Conservation (phyloP, 495 filamentous ascomycete genomes). For the Niebla homalea region DNA sequence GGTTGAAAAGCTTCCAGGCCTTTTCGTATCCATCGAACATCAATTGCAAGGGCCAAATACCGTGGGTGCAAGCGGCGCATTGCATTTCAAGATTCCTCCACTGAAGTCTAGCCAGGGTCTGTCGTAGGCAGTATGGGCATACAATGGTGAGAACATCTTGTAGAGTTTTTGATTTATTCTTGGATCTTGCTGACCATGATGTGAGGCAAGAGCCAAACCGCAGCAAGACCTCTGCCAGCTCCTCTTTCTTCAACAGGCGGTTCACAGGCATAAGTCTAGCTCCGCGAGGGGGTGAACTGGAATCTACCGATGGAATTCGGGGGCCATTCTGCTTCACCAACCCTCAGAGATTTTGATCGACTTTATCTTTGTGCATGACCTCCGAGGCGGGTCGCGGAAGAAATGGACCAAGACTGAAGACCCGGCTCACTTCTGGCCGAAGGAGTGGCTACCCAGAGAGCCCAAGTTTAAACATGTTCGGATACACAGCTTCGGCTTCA, state of each 20-base stretch:
- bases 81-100: too few relatives aligned
- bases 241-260: not conserved
- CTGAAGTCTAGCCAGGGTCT: too few relatives aligned
- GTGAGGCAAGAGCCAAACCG: not conserved
- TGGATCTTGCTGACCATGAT: too few relatives aligned
- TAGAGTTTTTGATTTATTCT: too few relatives aligned
- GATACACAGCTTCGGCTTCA: slow-evolving; percentile 28
- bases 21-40: too few relatives aligned
- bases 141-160: too few relatives aligned
- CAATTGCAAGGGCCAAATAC: too few relatives aligned
- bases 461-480: slow-evolving; percentile 19
- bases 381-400: slow-evolving; percentile 21
- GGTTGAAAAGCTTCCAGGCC: too few relatives aligned
- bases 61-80: too few relatives aligned
- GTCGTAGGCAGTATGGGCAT: too few relatives aligned
- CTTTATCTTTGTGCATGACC: slow-evolving; percentile 28
- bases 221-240: not conserved
- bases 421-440: slow-evolving; percentile 23
- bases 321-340: slow-evolving; percentile 5
- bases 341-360: slow-evolving; percentile 11
- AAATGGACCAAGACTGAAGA: slow-evolving; percentile 23
- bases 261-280: not conserved
- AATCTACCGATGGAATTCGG: not conserved
- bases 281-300: not conserved
- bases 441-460: slow-evolving; percentile 27